Conservation (phyloP, 2,329 filamentous ascomycete species). For the Fusarium subtropicale region DNA sequence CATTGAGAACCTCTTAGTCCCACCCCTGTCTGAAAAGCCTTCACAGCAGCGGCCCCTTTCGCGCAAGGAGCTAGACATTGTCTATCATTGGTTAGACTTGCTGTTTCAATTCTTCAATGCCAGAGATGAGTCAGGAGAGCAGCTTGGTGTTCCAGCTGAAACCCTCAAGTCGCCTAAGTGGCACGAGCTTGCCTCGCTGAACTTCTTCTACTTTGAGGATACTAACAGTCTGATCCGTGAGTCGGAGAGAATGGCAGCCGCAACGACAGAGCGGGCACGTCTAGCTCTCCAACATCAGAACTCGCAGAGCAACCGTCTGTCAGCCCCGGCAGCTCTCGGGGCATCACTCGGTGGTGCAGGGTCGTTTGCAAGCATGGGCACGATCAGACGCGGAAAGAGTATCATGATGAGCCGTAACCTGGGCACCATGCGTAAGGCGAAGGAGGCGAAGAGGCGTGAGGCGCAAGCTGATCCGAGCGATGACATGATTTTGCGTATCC, state of each 20-base stretch:
- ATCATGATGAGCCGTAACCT: slow-evolving; percentile 96
- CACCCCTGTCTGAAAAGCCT: slow-evolving; percentile 93
- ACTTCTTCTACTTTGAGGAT: slow-evolving; percentile 98
- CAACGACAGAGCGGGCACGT: slow-evolving; percentile 80
- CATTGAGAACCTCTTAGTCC: slow-evolving; percentile 89
- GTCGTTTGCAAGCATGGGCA: slow-evolving; percentile 74
- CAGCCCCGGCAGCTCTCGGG: slow-evolving; percentile 68
- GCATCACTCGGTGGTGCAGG: slow-evolving; percentile 52
- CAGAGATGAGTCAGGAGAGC: slow-evolving; percentile 83
- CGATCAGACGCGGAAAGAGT: slow-evolving; percentile 75
- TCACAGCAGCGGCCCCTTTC: slow-evolving; percentile 85
- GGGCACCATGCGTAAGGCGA: slow-evolving; percentile 94
- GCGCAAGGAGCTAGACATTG: slow-evolving; percentile 90
- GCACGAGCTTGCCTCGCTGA: slow-evolving; percentile 93
- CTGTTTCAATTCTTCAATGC: slow-evolving; percentile 97
- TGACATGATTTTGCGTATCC: slow-evolving; percentile 95
- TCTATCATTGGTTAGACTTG: slow-evolving; percentile 92
- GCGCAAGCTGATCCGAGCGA: slow-evolving; percentile 96
- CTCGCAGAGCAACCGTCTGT: slow-evolving; percentile 71
- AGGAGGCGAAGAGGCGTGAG: slow-evolving; percentile 95
- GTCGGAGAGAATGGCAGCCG: slow-evolving; percentile 95
- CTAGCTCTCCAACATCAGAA: slow-evolving; percentile 69
- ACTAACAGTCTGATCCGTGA: slow-evolving; percentile 92
- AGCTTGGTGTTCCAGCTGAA: slow-evolving; percentile 88
- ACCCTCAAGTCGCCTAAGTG: slow-evolving; percentile 98